phyloP scores from a whole-genome alignment of 768 basidiomycete genomes.

The Fibroporia radiculosa region DNA sequence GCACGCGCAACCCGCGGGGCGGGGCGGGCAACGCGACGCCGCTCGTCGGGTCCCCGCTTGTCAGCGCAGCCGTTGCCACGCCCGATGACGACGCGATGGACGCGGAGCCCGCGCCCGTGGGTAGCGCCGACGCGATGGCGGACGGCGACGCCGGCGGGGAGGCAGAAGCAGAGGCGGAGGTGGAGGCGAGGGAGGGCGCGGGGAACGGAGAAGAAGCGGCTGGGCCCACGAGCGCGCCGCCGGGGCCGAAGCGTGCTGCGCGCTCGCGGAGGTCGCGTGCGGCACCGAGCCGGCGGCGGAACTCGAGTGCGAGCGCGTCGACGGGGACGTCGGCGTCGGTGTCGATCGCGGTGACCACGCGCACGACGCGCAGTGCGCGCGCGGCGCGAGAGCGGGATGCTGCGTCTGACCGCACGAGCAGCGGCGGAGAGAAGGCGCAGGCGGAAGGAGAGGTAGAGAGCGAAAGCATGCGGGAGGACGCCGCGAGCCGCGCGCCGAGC shows the following conservation, averaged over 20 bases:
- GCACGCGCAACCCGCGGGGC: slow-evolving; percentile 48
- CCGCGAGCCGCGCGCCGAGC: background rate
- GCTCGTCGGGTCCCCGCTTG: slow-evolving; percentile 16
- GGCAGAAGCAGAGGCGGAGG: too few species aligned
- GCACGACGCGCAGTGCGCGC: slow-evolving; percentile 5
- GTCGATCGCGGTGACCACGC: slow-evolving; percentile 23
- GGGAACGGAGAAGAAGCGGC: slow-evolving; percentile 27
- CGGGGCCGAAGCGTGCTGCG: slow-evolving; percentile 32
- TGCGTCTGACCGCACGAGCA: slow-evolving; percentile 1
- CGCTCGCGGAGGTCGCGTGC: slow-evolving; percentile 34
- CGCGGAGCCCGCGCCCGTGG: slow-evolving; percentile 11
- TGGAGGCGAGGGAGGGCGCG: slow-evolving; percentile 12
- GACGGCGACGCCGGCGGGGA: too few species aligned
- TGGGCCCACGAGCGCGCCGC: slow-evolving; percentile 23
- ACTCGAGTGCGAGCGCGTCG: slow-evolving; percentile 47
- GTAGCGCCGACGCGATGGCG: too few species aligned
- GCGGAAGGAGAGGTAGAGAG: slow-evolving; percentile 1
- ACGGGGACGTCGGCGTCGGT: slow-evolving; percentile 28
- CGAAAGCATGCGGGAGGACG: background rate
- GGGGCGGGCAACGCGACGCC: slow-evolving; percentile 21
- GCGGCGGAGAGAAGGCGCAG: background rate
- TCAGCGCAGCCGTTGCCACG: slow-evolving; percentile 30
- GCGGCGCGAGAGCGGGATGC: slow-evolving; percentile 5
- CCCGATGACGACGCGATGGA: slow-evolving; percentile 23
- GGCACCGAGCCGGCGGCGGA: slow-evolving; percentile 27